Evolutionary conservation across 768 basidiomycete species (phyloP).

Genomic region (Nidularia pulvinata): DNA sequence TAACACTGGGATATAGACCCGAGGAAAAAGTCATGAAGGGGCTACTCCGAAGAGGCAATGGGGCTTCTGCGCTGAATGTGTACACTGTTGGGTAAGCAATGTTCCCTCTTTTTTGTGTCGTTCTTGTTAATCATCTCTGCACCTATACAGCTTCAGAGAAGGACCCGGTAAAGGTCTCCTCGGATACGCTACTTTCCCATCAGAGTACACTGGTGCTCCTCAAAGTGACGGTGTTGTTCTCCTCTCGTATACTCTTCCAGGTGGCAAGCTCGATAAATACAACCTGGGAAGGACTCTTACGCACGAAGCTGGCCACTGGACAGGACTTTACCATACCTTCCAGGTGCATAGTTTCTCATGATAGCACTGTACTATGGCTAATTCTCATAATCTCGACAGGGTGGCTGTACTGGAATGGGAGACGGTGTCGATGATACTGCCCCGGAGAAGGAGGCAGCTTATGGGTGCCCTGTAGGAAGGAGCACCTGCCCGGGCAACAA

Average conservation of each 20-base stretch:
- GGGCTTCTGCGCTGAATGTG: constrained; percentile 38
- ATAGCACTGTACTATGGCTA: neutral
- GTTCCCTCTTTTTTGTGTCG: neutral
- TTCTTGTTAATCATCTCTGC: constrained; percentile 14
- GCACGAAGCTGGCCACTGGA: constrained; percentile 59
- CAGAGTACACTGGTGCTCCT: constrained; percentile 29
- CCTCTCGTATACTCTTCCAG: constrained; percentile 34
- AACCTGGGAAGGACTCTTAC: constrained; percentile 46
- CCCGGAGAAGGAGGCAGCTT: constrained; percentile 34
- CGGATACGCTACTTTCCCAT: constrained; percentile 54
- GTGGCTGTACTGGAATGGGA: constrained; percentile 33
- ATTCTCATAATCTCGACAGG: constrained; percentile 10
- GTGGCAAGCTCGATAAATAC: constrained; percentile 35
- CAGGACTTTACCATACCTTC: constrained; percentile 59
- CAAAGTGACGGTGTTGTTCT: constrained; percentile 46
- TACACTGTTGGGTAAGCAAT: constrained; percentile 44
- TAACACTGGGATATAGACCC: constrained; percentile 9
- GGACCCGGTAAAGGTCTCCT: constrained; percentile 33
- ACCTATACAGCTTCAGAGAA: constrained; percentile 17
- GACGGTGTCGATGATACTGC: constrained; percentile 42
- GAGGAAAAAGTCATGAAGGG: constrained; percentile 44
- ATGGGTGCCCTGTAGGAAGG: constrained; percentile 28
- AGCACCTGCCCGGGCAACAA: constrained; percentile 27
- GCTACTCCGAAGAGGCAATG: constrained; percentile 35
- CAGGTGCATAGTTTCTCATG: constrained; percentile 19